Base-by-base conservation (phyloP, 768 basidiomycete genomes). In the Dacryopinax primogenitus region DNA sequence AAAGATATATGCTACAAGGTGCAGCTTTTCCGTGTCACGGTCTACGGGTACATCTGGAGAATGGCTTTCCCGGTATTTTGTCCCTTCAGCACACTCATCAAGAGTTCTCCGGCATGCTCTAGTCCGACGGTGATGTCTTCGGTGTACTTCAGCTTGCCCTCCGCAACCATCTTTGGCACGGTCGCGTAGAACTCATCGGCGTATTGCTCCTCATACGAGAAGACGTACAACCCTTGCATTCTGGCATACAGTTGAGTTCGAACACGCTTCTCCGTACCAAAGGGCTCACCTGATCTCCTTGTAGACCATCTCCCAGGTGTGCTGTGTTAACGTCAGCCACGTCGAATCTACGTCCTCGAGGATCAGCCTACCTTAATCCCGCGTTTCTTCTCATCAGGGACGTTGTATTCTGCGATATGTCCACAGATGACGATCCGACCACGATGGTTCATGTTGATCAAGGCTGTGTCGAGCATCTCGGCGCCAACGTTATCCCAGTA, bases 401-500 rank as follows among this genome's bases (percentile, higher is more conserved):
- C n/a, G 45, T 68, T 69, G 66, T 69, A 70, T 15, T 61, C 63
- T n/a, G 68, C 62, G 62, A 70, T 66, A 36, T 62, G 66, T 1
- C 68, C 71, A 63, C 69, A 58, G 26, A 68, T 67, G 58, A 72
- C 67, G 64, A 71, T 68, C 4, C 69, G 62, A 1, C 72, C 73
- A 58, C 67, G 63, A 16, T 33, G 45, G 33, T 69, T 68, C 67
- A 71, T 70, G 32, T 65, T 65, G 4, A 33, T 62, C 21, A 73
- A 66, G 12, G 69, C 70, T 1, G 67, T 65, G 32, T 76, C 74
- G 41, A 76, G 70, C 1, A 68, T 68, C 34, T 66, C 65, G 2
- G 71, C 72, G 21, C 72, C 73, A 37, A 74, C 73, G 63, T 72
- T 74, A 34, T 74, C 74, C 66, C 68, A 74, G 68, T 73, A 83